Conservation (phyloP, 176 grass and related monocot genomes). For the Oryza nivara region DNA sequence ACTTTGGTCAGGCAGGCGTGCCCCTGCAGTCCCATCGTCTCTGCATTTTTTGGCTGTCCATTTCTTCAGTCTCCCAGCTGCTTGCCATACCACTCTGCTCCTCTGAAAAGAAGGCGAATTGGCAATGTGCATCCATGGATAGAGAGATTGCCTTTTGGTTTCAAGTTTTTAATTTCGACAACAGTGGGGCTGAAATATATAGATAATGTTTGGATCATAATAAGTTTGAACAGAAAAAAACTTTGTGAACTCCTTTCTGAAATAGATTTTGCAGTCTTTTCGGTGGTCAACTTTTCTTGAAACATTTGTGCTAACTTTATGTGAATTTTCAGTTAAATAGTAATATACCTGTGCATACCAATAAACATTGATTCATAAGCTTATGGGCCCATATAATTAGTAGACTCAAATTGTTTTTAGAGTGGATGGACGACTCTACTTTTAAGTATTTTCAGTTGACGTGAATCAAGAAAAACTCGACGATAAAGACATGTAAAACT, state of each 20-base stretch:
- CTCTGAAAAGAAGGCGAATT: slow-evolving; percentile 7
- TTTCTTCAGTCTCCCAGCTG: background rate
- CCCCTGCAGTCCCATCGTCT: slow-evolving; percentile 22
- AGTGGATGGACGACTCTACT: too few species aligned
- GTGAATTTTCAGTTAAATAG: background rate
- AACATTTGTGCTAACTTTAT: background rate
- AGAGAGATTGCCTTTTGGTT: background rate
- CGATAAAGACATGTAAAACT: background rate
- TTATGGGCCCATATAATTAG: too few species aligned
- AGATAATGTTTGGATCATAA: background rate
- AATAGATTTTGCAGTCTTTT: background rate
- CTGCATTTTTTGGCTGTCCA: background rate
- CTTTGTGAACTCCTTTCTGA: background rate
- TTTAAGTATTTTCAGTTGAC: background rate
- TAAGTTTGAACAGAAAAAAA: background rate
- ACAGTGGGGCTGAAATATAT: background rate
- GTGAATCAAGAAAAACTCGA: background rate
- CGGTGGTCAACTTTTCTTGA: background rate
- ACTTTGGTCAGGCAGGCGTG: slow-evolving; percentile 26
- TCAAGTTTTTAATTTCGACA: background rate
- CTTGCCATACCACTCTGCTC: slow-evolving; percentile 4
- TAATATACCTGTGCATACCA: too few species aligned
- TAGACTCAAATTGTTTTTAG: too few species aligned
- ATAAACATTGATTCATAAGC: too few species aligned
- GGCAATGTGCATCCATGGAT: background rate